phyloP scores from a whole-genome alignment of 495 filamentous ascomycete genomes.

The Penicillium turbatum region DNA sequence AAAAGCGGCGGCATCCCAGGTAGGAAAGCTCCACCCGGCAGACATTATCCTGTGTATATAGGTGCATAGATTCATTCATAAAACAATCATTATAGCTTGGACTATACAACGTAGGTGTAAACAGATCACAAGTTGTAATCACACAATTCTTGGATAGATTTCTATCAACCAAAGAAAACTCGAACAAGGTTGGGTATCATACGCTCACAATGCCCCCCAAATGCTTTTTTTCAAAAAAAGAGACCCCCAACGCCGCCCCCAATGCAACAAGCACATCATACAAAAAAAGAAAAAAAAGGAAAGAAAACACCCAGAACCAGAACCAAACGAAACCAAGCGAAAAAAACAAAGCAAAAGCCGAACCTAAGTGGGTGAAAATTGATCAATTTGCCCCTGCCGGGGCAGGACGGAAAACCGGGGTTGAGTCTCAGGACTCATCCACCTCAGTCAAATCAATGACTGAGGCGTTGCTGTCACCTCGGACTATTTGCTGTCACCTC shows the following conservation, averaged over 20 bases:
- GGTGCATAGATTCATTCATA: too few relatives aligned
- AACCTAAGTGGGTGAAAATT: background rate
- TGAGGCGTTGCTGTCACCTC: background rate
- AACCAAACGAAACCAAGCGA: too few relatives aligned
- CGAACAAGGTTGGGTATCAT: conserved; percentile 1
- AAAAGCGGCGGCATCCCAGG: too few relatives aligned
- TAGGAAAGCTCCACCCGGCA: too few relatives aligned
- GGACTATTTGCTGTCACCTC: background rate
- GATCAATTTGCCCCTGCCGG: background rate
- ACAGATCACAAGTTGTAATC: background rate
- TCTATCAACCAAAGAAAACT: background rate
- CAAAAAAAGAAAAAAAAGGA: background rate
- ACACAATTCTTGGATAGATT: background rate
- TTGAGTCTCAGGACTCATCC: background rate
- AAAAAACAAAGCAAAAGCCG: background rate
- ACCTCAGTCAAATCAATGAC: background rate
- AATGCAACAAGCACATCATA: too few relatives aligned
- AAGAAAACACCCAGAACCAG: background rate
- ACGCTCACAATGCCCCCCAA: background rate
- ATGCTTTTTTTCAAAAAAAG: background rate
- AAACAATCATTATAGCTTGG: too few relatives aligned
- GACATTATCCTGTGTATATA: too few relatives aligned
- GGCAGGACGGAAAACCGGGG: background rate
- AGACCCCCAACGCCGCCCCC: too few relatives aligned
- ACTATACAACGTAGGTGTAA: too few relatives aligned